Conservation (phyloP, 257 asterid genomes). For the Solanum dulcamara region DNA sequence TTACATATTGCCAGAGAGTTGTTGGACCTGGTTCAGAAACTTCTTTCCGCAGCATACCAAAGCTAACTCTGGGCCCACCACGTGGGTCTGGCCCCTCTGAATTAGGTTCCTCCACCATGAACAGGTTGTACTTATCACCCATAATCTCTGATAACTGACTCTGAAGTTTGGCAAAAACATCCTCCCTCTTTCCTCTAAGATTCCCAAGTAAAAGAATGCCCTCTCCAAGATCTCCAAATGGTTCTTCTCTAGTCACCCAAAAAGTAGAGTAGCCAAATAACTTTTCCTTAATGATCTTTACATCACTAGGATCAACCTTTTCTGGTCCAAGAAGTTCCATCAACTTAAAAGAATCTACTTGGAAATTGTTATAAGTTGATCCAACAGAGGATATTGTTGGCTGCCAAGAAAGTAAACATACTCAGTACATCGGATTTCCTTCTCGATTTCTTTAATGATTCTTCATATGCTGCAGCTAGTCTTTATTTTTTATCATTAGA, state of each 20-base stretch:
- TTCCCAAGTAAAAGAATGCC: slow-evolving; percentile 88
- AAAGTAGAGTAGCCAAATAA: slow-evolving; percentile 90
- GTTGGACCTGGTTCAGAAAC: slow-evolving; percentile 92
- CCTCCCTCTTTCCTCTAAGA: slow-evolving; percentile 81
- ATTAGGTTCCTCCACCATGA: slow-evolving; percentile 96
- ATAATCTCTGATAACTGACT: slow-evolving; percentile 51
- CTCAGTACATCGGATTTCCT: slow-evolving; percentile 3
- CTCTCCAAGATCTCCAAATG: slow-evolving; percentile 85
- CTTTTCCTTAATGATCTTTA: slow-evolving; percentile 68
- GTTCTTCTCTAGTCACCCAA: slow-evolving; percentile 91
- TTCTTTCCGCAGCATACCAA: slow-evolving; percentile 84
- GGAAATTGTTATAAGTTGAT: slow-evolving; percentile 59
- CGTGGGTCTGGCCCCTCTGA: slow-evolving; percentile 87
- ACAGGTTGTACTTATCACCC: slow-evolving; percentile 85
- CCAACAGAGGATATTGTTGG: slow-evolving; percentile 39
- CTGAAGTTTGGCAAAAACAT: slow-evolving; percentile 73
- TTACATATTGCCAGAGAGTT: slow-evolving; percentile 92
- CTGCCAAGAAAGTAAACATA: slow-evolving; percentile 25
- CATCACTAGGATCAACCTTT: slow-evolving; percentile 78
- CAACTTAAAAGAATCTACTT: slow-evolving; percentile 80
- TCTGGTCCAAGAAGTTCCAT: slow-evolving; percentile 95
- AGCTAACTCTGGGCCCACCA: slow-evolving; percentile 98
- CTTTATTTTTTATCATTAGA: not conserved
- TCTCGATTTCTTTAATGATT: not conserved
- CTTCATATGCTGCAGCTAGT: not conserved